Evolutionary conservation across 306 rosid species (phyloP).

Genomic region (Morella rubra): DNA sequence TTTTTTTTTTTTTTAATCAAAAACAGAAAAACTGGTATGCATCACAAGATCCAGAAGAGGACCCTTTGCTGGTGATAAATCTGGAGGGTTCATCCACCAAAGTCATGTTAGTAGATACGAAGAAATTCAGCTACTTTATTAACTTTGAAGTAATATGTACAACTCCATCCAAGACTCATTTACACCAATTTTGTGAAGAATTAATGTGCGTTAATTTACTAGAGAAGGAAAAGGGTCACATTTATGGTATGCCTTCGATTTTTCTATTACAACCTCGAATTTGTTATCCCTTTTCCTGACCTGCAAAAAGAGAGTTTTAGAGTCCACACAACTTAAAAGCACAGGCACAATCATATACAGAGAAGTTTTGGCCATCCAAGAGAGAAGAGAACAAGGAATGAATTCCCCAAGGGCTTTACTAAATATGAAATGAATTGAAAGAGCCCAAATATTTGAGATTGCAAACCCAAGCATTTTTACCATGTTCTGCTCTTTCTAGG

Average conservation of each 20-base stretch:
- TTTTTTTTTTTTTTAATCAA: too few species aligned
- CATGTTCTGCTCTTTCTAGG: background rate
- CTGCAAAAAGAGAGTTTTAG: conserved; percentile 38
- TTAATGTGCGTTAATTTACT: background rate
- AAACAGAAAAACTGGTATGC: background rate
- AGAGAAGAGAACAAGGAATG: background rate
- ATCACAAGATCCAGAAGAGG: background rate
- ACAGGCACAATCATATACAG: conserved; percentile 14
- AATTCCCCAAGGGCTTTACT: background rate
- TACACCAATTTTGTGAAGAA: background rate
- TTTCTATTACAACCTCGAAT: conserved; percentile 56
- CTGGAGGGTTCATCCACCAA: background rate
- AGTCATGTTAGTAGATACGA: background rate
- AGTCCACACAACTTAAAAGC: conserved; percentile 16
- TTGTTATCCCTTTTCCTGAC: conserved; percentile 58
- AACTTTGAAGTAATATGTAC: background rate
- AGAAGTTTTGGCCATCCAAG: background rate
- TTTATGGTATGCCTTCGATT: conserved; percentile 57
- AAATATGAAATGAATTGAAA: background rate
- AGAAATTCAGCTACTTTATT: too few species aligned
- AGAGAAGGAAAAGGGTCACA: conserved; percentile 26
- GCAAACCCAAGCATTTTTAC: background rate
- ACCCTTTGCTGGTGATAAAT: background rate
- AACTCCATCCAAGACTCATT: background rate
- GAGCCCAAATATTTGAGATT: background rate